These are phyloP conservation scores for Exophiala lecanii-corni DNA, from an alignment of 2,329 filamentous ascomycete species.

Conservation along the genomic window DNA sequence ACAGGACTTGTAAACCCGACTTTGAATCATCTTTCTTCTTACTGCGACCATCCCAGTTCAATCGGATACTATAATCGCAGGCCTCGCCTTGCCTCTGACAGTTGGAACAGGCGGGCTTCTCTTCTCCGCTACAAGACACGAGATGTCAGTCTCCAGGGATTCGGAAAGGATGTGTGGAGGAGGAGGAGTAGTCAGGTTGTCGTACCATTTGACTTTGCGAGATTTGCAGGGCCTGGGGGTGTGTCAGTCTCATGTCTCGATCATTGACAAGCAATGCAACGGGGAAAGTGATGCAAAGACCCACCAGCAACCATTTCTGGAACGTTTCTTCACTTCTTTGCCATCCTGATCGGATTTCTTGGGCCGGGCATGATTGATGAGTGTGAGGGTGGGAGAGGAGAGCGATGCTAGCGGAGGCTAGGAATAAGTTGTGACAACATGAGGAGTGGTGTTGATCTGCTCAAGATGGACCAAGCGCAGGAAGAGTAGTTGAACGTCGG, in stretches of 20 bases:
- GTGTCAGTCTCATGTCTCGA: slow-evolving; percentile 1
- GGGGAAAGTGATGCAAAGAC: background rate
- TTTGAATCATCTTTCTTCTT: slow-evolving; percentile 49
- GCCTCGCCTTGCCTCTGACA: slow-evolving; percentile 66
- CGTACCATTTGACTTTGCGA: slow-evolving; percentile 70
- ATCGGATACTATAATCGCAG: slow-evolving; percentile 75
- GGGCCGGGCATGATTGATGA: slow-evolving; percentile 55
- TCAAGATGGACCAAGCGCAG: too few relatives aligned
- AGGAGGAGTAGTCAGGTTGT: slow-evolving; percentile 2
- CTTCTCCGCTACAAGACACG: slow-evolving; percentile 55
- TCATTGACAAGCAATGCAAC: background rate
- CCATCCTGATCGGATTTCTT: slow-evolving; percentile 51
- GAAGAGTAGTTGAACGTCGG: too few relatives aligned
- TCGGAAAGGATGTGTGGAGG: background rate
- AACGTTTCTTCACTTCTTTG: slow-evolving; percentile 60
- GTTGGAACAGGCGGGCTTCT: slow-evolving; percentile 67
- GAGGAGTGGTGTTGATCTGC: too few relatives aligned
- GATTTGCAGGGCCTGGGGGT: slow-evolving; percentile 67
- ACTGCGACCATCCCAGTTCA: slow-evolving; percentile 74
- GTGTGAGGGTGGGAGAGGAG: slow-evolving; percentile 9
- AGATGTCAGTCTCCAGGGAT: slow-evolving; percentile 10
- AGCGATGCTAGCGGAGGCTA: slow-evolving; percentile 14
- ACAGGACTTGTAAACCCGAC: slow-evolving; percentile 33
- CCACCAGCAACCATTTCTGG: slow-evolving; percentile 65
- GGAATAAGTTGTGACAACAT: too few relatives aligned